Base-by-base conservation (phyloP, 305 asterid species). In the Vinca major region DNA sequence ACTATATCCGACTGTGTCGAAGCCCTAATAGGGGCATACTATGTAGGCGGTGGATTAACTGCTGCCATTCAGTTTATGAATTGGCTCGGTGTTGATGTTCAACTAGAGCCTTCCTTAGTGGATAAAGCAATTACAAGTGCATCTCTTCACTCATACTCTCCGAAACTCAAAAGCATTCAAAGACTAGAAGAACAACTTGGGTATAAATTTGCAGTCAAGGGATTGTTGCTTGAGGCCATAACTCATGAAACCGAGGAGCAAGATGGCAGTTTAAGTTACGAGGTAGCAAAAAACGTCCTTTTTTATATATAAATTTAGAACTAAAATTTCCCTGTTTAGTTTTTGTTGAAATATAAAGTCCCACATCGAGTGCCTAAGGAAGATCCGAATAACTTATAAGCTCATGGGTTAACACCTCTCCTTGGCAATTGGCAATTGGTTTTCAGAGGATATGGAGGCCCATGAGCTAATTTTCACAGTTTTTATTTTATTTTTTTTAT, bases 21-120 rank as follows among this genome's bases (percentile, higher is more conserved):
- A 82, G 95, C 99, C 71, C 88, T 94, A 16, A 86, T 94, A 55
- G 99, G 99, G 75, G 96, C 98, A 12, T 94, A 89, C 76, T 90
- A 80, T 52, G 93, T 91, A 6, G 92, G 88, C 16, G 95, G 95
- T 26, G 99, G 97, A 26, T 76, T 94, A 71, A 13, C 55, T 68
- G 92, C 96, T 56, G 89, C 98, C 64, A 61, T 89, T 69, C 65
- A 81, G 72, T 74, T 88, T 71, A 86, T 94, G 98, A 86, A 78
- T 78, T 94, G 99, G 98, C 83, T 94, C 17, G 91, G 96, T n/a
- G 70, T 94, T 36, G 85, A 88, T 66, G 82, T 72, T 37, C 86
- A 74, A 66, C 63, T 80, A 11, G 88, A 88, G 66, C 85, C 78
- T 74, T 82, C 90, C 26, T 79, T 81, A 81, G 77, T 94, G 26